Percentiles rank a stretch among this genome's conserved stretches.
Conservation (phyloP, 176 grass and related monocot genomes). For the Ampelocalamus luodianensis region DNA sequence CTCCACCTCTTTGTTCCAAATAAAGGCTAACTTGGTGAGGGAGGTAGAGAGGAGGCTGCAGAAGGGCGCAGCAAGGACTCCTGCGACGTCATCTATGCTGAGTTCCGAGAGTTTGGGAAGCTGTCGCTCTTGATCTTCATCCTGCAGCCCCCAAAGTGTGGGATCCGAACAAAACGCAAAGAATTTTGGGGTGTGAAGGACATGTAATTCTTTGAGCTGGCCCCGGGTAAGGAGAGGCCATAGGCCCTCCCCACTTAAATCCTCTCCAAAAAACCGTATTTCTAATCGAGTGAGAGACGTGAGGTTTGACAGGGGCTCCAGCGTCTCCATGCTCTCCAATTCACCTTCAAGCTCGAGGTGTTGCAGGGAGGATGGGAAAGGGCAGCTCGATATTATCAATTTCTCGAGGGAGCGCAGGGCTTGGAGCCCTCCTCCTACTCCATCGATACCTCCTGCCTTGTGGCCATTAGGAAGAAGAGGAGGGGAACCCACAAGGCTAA, state of each 20-base stretch:
- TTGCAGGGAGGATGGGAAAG: conserved; percentile 9
- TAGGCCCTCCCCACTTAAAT: not conserved
- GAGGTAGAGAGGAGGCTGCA: too few relatives aligned
- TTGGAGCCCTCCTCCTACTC: not conserved
- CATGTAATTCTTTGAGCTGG: not conserved
- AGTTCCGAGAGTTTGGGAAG: not conserved
- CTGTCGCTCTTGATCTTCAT: not conserved
- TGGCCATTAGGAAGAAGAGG: not conserved
- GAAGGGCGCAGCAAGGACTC: not conserved
- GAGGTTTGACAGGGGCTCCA: conserved; percentile 9
- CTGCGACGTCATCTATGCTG: not conserved
- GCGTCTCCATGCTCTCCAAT: not conserved
- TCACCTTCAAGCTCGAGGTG: fast-evolving
- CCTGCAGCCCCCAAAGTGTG: not conserved
- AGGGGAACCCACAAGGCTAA: not conserved
- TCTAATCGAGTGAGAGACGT: not conserved
- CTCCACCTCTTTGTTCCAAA: too few relatives aligned
- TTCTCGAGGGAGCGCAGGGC: not conserved
- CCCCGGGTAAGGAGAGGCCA: not conserved
- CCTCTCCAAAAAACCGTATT: fast-evolving
- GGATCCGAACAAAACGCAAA: not conserved
- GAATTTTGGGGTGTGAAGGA: fast-evolving
- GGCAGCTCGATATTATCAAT: fast-evolving
- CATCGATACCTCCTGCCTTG: not conserved
- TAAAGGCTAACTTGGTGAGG: too few relatives aligned